Conservation (phyloP, 164 flowering plant genomes). For the Vitis labrusca region DNA sequence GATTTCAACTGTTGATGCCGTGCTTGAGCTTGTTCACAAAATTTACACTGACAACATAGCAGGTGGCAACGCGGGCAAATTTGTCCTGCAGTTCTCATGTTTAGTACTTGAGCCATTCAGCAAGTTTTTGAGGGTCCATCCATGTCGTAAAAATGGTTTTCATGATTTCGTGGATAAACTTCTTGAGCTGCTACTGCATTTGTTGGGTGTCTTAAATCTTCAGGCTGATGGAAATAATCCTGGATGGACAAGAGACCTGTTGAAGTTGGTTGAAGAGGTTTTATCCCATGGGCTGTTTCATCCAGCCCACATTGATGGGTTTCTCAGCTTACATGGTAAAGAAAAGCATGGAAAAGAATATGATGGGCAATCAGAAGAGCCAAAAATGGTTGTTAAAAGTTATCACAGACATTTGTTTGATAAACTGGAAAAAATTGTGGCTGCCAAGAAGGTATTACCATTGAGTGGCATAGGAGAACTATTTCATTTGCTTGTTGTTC, state of each 20-base stretch:
- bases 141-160: conserved; percentile 68
- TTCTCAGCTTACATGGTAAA: conserved; percentile 43
- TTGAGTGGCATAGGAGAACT: conserved; percentile 55
- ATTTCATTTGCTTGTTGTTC: conserved; percentile 54
- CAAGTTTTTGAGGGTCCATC: conserved; percentile 67
- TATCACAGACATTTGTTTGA: conserved; percentile 80
- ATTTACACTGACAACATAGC: conserved; percentile 18
- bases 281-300: conserved; percentile 77
- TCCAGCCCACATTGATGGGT: conserved; percentile 75
- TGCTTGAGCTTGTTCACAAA: conserved; percentile 43
- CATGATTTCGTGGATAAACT: conserved; percentile 65
- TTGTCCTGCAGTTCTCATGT: conserved; percentile 39
- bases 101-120: conserved; percentile 68
- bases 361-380: conserved; percentile 31
- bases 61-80: conserved; percentile 16
- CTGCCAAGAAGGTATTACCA: conserved; percentile 35
- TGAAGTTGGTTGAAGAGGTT: conserved; percentile 55
- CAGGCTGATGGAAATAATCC: conserved; percentile 12
- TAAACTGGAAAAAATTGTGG: conserved; percentile 46
- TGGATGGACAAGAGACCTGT: conserved; percentile 25
- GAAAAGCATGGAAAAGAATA: conserved; percentile 33
- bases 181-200: conserved; percentile 61
- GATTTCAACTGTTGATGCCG: conserved; percentile 41
- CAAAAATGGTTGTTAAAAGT: conserved; percentile 50
- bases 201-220: conserved; percentile 35